Conservation (phyloP, 352 stramenopile genomes). For the Poterioochromonas sp. region DNA sequence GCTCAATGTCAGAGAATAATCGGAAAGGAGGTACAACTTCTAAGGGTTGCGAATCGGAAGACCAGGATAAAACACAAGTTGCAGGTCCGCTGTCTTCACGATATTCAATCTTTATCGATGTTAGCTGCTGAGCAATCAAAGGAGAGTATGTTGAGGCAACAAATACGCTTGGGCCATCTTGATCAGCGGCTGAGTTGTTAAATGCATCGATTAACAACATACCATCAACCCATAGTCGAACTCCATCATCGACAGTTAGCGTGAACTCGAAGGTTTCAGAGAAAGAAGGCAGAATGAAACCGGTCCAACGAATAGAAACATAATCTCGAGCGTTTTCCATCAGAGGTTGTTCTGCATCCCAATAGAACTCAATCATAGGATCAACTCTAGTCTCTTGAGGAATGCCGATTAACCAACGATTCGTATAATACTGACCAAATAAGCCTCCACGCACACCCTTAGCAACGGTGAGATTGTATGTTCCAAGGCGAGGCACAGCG, state of each 20-base stretch:
- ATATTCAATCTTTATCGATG: slow-evolving; percentile 80
- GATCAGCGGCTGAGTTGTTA: slow-evolving; percentile 48
- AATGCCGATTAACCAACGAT: slow-evolving; percentile 79
- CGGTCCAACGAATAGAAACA: slow-evolving; percentile 82
- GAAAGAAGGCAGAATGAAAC: slow-evolving; percentile 78
- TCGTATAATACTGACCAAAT: slow-evolving; percentile 84
- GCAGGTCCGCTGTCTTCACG: slow-evolving; percentile 74
- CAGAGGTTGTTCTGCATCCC: slow-evolving; percentile 63
- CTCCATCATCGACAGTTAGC: slow-evolving; percentile 73
- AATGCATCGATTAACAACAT: slow-evolving; percentile 69
- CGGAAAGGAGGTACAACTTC: slow-evolving; percentile 65
- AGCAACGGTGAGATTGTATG: slow-evolving; percentile 71
- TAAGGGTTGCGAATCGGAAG: slow-evolving; percentile 71
- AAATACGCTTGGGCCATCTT: slow-evolving; percentile 55
- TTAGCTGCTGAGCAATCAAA: slow-evolving; percentile 65
- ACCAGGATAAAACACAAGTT: slow-evolving; percentile 69
- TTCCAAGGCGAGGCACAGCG: slow-evolving; percentile 62
- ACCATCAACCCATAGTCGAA: slow-evolving; percentile 70
- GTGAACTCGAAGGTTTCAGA: slow-evolving; percentile 72
- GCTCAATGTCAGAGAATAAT: slow-evolving; percentile 63
- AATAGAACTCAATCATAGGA: slow-evolving; percentile 74
- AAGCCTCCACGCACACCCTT: slow-evolving; percentile 67
- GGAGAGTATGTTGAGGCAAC: slow-evolving; percentile 46
- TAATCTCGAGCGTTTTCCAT: slow-evolving; percentile 80
- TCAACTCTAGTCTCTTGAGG: slow-evolving; percentile 73